Evolutionary conservation across 2,329 filamentous ascomycete species (phyloP).

Genomic region (Talaromyces marneffei): DNA sequence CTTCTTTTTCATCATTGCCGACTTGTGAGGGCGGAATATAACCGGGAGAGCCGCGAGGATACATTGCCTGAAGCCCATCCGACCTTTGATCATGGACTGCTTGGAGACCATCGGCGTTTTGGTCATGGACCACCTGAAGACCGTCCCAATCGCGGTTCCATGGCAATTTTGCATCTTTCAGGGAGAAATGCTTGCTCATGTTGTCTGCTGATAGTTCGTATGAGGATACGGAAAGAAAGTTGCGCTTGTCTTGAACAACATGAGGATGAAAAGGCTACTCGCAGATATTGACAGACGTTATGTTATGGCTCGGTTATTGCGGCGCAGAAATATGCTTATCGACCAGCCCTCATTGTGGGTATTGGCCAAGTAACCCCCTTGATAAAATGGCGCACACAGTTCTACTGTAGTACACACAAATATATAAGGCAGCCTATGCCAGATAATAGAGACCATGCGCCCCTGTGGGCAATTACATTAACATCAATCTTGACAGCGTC

Average conservation of each 20-base stretch:
- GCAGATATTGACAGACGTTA: no score
- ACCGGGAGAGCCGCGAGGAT: neutral
- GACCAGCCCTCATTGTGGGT: no score
- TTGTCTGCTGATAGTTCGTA: neutral
- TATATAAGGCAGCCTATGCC: no score
- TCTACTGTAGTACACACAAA: no score
- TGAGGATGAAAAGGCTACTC: neutral
- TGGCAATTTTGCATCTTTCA: neutral
- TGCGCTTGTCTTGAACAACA: neutral
- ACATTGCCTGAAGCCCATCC: neutral
- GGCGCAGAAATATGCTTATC: no score
- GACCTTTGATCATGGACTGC: neutral
- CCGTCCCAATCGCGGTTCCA: neutral
- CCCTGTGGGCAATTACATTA: no score
- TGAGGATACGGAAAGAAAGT: neutral
- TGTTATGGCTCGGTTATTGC: no score
- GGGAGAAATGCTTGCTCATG: neutral
- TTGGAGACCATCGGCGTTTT: neutral
- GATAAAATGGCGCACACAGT: no score
- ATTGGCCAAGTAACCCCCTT: no score
- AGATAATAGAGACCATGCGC: no score
- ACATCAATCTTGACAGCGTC: no score
- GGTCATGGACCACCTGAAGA: neutral
- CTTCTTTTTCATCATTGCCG: neutral
- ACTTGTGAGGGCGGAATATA: neutral